phyloP scores from a whole-genome alignment of 352 stramenopile species.

The Elongisporangium undulatum region DNA sequence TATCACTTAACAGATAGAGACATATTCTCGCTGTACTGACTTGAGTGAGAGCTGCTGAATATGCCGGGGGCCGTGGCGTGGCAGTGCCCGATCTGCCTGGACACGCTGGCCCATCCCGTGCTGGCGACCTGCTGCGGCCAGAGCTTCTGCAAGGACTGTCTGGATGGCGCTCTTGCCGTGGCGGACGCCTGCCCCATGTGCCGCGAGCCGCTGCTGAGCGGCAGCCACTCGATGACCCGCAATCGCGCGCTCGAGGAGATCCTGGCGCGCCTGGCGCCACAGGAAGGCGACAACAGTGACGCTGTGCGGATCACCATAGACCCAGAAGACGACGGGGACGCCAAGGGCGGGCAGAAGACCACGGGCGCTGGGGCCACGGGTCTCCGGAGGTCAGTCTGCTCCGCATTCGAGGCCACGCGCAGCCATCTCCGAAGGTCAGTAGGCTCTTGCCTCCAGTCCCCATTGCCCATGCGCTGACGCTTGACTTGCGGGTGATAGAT shows the following conservation, averaged over 20 bases:
- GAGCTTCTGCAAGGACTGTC: slow-evolving; percentile 55
- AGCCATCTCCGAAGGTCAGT: not conserved
- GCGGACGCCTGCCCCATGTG: slow-evolving; percentile 56
- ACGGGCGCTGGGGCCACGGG: not conserved
- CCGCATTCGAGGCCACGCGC: not conserved
- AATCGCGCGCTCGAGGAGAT: slow-evolving; percentile 48
- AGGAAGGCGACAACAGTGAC: not conserved
- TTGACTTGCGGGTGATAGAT: not conserved
- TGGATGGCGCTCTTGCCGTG: slow-evolving; percentile 34
- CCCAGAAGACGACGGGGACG: not conserved
- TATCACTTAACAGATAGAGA: not conserved
- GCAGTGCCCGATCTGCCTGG: slow-evolving; percentile 56
- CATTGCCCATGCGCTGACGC: too few relatives aligned
- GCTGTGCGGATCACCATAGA: slow-evolving; percentile 1
- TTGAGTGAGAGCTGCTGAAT: slow-evolving; percentile 1
- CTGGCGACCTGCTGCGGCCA: slow-evolving; percentile 59
- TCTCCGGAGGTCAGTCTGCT: not conserved
- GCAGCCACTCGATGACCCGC: slow-evolving; percentile 33
- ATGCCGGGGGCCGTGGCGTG: slow-evolving; percentile 15
- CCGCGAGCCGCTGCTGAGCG: slow-evolving; percentile 40
- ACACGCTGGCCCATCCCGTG: slow-evolving; percentile 36
- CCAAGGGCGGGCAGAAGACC: not conserved
- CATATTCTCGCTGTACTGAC: not conserved
- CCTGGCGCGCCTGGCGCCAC: slow-evolving; percentile 13
- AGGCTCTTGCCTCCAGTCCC: not conserved